Evolutionary conservation across 306 rosid species (phyloP).

Genomic region (Gynostemma pentaphyllum): DNA sequence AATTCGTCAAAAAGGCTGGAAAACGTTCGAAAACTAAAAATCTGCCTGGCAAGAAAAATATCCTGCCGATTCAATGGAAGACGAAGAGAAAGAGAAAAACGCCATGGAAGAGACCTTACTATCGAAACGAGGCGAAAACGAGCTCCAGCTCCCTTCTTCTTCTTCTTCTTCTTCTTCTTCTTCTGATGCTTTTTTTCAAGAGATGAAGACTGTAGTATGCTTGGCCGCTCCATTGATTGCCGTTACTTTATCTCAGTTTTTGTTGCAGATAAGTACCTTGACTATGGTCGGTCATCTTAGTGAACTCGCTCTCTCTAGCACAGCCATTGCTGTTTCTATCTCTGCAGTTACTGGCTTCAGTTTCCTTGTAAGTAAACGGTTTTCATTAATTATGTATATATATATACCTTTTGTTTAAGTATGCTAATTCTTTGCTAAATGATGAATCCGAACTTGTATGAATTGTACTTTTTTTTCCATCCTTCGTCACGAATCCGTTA

Average conservation of each 20-base stretch:
- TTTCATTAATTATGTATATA: too few relatives aligned
- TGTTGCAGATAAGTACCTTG: constrained; percentile 33
- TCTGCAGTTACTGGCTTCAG: constrained; percentile 48
- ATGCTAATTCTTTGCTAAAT: too few relatives aligned
- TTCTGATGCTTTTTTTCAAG: constrained; percentile 5
- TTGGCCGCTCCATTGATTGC: constrained; percentile 45
- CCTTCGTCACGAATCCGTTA: not conserved
- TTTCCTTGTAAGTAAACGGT: constrained; percentile 37
- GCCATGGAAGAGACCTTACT: constrained; percentile 4
- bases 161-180: not conserved
- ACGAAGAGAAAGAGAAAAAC: not conserved
- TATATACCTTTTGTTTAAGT: not conserved
- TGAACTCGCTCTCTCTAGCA: constrained; percentile 51
- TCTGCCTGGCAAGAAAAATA: too few relatives aligned
- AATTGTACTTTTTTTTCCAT: not conserved
- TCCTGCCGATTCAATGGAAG: constrained; percentile 1
- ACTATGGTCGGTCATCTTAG: constrained; percentile 63
- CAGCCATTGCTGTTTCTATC: constrained; percentile 42
- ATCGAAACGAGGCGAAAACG: not conserved
- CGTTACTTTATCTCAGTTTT: constrained; percentile 32
- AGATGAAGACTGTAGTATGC: constrained; percentile 25
- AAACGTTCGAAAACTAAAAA: too few relatives aligned
- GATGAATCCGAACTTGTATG: too few relatives aligned
- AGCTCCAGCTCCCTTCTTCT: too few relatives aligned
- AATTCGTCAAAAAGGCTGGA: too few relatives aligned